A percentile compares a stretch with the other conserved stretches of the same genome.
Conservation (phyloP, 1,284 basidiomycete species). For the Mycena sp. region DNA sequence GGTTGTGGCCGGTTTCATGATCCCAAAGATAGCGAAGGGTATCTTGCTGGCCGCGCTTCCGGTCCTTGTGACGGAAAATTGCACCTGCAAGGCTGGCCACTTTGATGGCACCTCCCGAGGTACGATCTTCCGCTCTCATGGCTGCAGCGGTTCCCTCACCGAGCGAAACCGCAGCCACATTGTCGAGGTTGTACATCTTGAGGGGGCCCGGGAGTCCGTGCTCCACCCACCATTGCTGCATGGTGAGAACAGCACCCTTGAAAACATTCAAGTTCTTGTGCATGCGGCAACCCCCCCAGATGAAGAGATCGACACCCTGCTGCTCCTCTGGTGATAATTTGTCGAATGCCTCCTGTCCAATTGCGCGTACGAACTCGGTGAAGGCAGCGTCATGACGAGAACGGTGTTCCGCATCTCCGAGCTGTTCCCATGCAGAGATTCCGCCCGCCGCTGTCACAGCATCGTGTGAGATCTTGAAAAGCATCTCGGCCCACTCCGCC, state of each 20-base stretch:
- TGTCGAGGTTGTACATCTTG: slow-evolving; percentile 29
- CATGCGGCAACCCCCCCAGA: slow-evolving; percentile 37
- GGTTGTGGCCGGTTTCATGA: slow-evolving; percentile 25
- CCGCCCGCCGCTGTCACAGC: slow-evolving; percentile 1
- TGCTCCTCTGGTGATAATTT: background rate
- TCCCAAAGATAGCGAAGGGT: slow-evolving; percentile 34
- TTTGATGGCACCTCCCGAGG: slow-evolving; percentile 43
- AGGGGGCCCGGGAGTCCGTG: background rate
- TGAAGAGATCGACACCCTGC: slow-evolving; percentile 21
- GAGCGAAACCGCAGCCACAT: slow-evolving; percentile 22
- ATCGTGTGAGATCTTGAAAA: slow-evolving; percentile 2
- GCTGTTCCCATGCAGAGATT: slow-evolving; percentile 23
- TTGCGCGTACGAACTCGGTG: background rate
- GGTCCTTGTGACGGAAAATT: slow-evolving; percentile 47
- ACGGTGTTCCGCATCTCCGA: slow-evolving; percentile 8
- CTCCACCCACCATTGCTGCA: background rate
- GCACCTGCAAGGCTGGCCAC: slow-evolving; percentile 38
- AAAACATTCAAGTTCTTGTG: slow-evolving; percentile 38
- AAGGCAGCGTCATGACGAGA: background rate
- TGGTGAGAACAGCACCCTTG: slow-evolving; percentile 18
- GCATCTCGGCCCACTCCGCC: background rate
- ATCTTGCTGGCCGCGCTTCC: slow-evolving; percentile 44
- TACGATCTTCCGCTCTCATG: slow-evolving; percentile 33
- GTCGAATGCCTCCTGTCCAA: slow-evolving; percentile 26
- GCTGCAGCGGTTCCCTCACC: slow-evolving; percentile 27